Base-by-base conservation (phyloP, 2,329 filamentous ascomycete genomes). In the Cordyceps farinosa region DNA sequence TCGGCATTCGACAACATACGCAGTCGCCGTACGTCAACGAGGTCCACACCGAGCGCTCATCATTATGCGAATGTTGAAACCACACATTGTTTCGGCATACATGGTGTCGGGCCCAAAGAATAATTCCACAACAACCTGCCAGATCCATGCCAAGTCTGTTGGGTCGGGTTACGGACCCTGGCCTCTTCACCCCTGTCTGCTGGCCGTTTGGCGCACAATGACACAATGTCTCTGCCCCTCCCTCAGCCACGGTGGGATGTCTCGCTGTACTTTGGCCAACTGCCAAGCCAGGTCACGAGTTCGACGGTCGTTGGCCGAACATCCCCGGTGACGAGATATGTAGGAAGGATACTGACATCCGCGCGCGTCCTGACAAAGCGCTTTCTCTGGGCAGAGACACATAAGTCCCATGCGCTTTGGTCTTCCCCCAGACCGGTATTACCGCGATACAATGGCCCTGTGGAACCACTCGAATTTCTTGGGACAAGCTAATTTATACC, bases 401-500 rank as follows among this genome's bases (percentile, higher is more conserved):
- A 17, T 22, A 36, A 50, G 47, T 8, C 27, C 27, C 17, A 15
- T 36, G 27, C 32, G 13, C 27, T 32, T 52, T n/a, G 34, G 27
- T 15, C 15, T n/a, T 27, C 47, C 36, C 36, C 36, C 44, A 40
- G 32, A 10, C 27, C 34, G 36, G 22, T 7, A 40, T 42, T 36
- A 22, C 27, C 15, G 47, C 38, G 47, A 34, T 13, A 10, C 22
- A 51, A 42, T 34, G 29, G 5, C 13, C 8, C n/a, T 36, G 50
- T 61, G 58, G 58, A 61, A 61, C 58, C 58, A 36, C 6, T 7
- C n/a, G 48, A 61, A 53, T 45, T 47, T 45, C 58, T 44, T 47
- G 34, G 47, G 29, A 53, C n/a, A 53, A 34, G 48, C 47, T 53
- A 44, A 45, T 50, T 59, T 27, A 58, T 48, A 38, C n/a, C 4